Evolutionary conservation across 2,329 filamentous ascomycete genomes (phyloP).

Genomic region (Cordyceps cateniannulata): DNA sequence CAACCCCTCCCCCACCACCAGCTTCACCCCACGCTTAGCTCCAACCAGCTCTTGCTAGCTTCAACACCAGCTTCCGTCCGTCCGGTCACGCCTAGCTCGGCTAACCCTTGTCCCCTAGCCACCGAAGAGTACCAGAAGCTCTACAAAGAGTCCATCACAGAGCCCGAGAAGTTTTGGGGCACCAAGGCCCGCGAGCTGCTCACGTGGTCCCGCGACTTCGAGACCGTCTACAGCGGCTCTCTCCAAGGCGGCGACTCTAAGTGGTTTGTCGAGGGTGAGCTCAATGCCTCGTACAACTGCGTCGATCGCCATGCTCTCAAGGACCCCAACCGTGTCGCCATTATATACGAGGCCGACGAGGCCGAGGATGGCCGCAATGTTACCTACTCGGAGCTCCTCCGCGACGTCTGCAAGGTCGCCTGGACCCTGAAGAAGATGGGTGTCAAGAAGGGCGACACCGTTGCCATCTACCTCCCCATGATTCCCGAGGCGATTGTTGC

Average conservation of each 20-base stretch:
- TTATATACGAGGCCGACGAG: slow-evolving; percentile 98
- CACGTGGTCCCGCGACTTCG: slow-evolving; percentile 84
- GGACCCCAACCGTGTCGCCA: slow-evolving; percentile 86
- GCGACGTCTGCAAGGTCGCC: slow-evolving; percentile 81
- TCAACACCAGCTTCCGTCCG: slow-evolving; percentile 9
- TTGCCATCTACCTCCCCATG: slow-evolving; percentile 97
- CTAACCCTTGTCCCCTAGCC: slow-evolving; percentile 31
- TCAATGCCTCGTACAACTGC: slow-evolving; percentile 97
- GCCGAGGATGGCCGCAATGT: slow-evolving; percentile 78
- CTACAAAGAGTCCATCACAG: slow-evolving; percentile 79
- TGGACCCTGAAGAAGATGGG: slow-evolving; percentile 92
- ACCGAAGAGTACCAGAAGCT: slow-evolving; percentile 61
- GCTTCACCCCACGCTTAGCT: slow-evolving; percentile 1
- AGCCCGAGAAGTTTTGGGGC: slow-evolving; percentile 88
- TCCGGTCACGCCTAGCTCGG: slow-evolving; percentile 1
- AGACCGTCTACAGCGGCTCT: slow-evolving; percentile 76
- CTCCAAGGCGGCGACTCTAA: slow-evolving; percentile 76
- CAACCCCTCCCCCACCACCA: neutral
- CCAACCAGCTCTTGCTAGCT: neutral
- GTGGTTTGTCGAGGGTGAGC: slow-evolving; percentile 89
- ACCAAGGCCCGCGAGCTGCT: slow-evolving; percentile 80
- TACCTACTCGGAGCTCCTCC: slow-evolving; percentile 87
- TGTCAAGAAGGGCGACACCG: slow-evolving; percentile 93
- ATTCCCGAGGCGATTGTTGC: slow-evolving; percentile 92
- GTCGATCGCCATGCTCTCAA: slow-evolving; percentile 95